phyloP scores from a whole-genome alignment of 371 early-diverging fungal species.

The Batrachochytrium dendrobatidis region DNA sequence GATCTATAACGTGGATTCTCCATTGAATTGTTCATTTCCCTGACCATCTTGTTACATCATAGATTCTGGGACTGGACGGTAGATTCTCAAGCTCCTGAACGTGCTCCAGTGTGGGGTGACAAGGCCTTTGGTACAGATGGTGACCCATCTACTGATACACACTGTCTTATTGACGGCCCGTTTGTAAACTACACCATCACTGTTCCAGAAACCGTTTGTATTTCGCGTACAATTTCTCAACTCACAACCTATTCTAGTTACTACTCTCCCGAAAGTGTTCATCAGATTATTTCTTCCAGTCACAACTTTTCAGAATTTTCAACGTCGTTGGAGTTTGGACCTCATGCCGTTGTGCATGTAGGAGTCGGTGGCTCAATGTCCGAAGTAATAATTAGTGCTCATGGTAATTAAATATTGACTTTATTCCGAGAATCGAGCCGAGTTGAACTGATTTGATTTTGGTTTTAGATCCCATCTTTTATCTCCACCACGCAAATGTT shows the following conservation, averaged over 20 bases:
- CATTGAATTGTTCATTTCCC: constrained; percentile 3
- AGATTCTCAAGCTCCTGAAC: constrained; percentile 24
- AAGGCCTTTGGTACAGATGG: background rate
- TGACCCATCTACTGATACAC: background rate
- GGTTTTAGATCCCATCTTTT: constrained; percentile 47
- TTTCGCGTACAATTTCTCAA: background rate
- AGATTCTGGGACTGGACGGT: constrained; percentile 29
- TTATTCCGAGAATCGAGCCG: too few relatives aligned
- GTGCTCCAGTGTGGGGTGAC: constrained; percentile 4
- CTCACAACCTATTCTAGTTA: background rate
- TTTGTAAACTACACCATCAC: background rate
- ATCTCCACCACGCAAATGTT: constrained; percentile 42
- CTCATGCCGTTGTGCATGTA: background rate
- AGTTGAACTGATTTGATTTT: background rate
- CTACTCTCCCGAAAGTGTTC: background rate
- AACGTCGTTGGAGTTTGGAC: background rate
- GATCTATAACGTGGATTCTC: too few relatives aligned
- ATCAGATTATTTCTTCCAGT: background rate
- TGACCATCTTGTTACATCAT: constrained; percentile 4
- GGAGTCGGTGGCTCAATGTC: too few relatives aligned
- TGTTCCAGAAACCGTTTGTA: background rate
- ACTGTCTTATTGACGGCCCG: constrained; percentile 4
- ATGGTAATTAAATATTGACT: too few relatives aligned
- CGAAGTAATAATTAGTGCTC: too few relatives aligned
- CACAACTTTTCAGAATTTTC: background rate